Evolutionary conservation across 208 protist species (phyloP), one percentile per base, ranked within the genome.

Genomic region (Wallacemonas sp.): DNA sequence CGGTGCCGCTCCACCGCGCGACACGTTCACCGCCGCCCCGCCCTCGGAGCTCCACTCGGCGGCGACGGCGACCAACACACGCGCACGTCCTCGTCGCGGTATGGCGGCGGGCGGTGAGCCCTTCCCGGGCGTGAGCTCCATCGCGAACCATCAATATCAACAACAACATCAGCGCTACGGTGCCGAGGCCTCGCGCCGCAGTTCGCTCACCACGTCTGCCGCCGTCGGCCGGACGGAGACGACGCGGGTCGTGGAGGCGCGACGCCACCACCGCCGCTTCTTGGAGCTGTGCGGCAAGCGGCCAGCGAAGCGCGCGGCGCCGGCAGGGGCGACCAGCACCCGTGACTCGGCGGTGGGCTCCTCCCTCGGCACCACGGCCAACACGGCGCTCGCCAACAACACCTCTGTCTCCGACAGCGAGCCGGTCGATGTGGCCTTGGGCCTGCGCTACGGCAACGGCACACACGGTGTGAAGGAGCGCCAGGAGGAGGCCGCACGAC

Each of bases 241-340:
- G 29, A 14, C 18, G 31, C 7, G 31, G 10, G 52, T 42, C 14
- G 32, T 29, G 3, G 52, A 33, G 26, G 52, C 52, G n/a, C 26
- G 52, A 3, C 52, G 52, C 14, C 52, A 59, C 22, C 61, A 54
- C 61, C 61, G 39, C 14, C 61, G 61, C 39, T 65, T 65, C 25
- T 28, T 65, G 0, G 7, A 65, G 42, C 61, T 65, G 22, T 65
- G 61, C 29, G 61, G 61, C 18, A 25, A 12, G 4, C 31, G 36
- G 3, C 52, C 52, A 14, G 31, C 36, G 32, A 59, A 36, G 32
- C 29, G 52, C 7, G 36, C 36, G 36, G 14, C 36, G 36, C 36
- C 36, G 36, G 10, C 7, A 7, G 36, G 36, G 7, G 36, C 36
- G 36, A 41, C 36, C 36, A 41, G 14, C 14, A 0, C 14, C 7